A percentile compares a stretch with the other conserved stretches of the same genome.
Evolutionary conservation across 2,329 filamentous ascomycete genomes (phyloP).

Genomic region (Sporothrix pseudoabietina): DNA sequence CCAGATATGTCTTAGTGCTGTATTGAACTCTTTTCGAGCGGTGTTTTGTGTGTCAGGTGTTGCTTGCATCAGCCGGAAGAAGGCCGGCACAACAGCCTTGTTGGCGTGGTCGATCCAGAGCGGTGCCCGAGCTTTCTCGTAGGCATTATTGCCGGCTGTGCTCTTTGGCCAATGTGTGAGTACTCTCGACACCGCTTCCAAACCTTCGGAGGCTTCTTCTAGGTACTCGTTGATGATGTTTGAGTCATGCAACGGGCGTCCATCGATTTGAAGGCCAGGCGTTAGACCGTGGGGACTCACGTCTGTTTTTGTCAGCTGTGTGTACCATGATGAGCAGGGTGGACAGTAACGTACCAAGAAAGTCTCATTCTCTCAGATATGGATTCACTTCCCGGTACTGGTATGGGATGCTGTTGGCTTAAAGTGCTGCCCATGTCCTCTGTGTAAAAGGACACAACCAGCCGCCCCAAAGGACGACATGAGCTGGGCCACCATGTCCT

Average conservation of each 20-base stretch:
- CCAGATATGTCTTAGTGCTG: neutral
- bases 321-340: no score
- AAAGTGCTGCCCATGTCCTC: neutral
- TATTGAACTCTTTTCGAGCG: neutral
- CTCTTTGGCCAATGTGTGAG: neutral
- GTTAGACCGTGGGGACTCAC: neutral
- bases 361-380: neutral
- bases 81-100: neutral
- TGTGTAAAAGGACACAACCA: neutral
- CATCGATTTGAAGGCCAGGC: neutral
- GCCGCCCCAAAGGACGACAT: neutral
- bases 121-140: neutral
- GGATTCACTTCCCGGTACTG: neutral
- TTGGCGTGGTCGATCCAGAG: neutral
- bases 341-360: neutral
- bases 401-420: neutral
- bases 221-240: neutral
- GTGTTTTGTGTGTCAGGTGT: neutral
- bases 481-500: neutral
- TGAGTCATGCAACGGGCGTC: neutral
- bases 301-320: no score
- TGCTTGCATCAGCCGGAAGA: neutral
- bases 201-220: neutral
- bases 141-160: neutral
- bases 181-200: neutral